Evolutionary conservation across 139 green algal species (phyloP).

Genomic region (Chlorella sp.): DNA sequence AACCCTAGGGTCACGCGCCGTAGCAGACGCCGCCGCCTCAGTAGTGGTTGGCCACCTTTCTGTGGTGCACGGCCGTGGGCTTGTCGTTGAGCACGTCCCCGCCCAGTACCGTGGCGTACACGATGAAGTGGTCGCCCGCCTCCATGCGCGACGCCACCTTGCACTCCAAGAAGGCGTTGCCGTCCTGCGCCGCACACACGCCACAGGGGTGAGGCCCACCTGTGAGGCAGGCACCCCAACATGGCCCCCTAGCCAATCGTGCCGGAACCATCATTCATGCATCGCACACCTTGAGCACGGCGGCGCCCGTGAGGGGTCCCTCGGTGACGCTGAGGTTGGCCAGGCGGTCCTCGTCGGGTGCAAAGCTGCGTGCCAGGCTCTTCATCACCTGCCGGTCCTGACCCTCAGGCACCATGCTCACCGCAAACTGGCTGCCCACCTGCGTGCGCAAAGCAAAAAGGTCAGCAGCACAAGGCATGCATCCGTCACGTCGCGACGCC

Average conservation of each 20-base stretch:
- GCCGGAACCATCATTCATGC: too few relatives aligned
- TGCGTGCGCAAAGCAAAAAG: conserved; percentile 25
- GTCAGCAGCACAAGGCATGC: too few relatives aligned
- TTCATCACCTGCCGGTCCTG: conserved; percentile 16
- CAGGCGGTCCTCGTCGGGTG: conserved; percentile 83
- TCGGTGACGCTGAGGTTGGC: conserved; percentile 43
- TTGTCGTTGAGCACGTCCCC: conserved; percentile 68
- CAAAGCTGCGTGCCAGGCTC: conserved; percentile 71
- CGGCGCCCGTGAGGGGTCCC: conserved; percentile 37
- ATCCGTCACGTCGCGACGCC: too few relatives aligned
- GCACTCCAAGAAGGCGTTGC: conserved; percentile 68
- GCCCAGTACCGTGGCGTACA: conserved; percentile 69
- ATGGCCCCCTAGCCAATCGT: too few relatives aligned
- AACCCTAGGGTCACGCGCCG: too few relatives aligned
- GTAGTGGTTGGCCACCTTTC: conserved; percentile 80
- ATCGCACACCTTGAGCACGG: conserved; percentile 30
- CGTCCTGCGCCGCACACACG: conserved; percentile 10
- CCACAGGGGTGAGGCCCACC: not conserved
- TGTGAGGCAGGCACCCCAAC: too few relatives aligned
- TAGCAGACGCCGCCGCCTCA: too few relatives aligned
- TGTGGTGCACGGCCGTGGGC: conserved; percentile 73
- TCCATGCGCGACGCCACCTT: conserved; percentile 53
- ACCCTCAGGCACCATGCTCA: conserved; percentile 12
- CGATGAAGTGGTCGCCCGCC: conserved; percentile 58
- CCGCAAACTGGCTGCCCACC: conserved; percentile 29